Percentiles rank a stretch among this genome's conserved stretches.
These are phyloP conservation scores for Pachyrhizus erosus DNA, from an alignment of 306 rosid genomes.

Conservation along the genomic window DNA sequence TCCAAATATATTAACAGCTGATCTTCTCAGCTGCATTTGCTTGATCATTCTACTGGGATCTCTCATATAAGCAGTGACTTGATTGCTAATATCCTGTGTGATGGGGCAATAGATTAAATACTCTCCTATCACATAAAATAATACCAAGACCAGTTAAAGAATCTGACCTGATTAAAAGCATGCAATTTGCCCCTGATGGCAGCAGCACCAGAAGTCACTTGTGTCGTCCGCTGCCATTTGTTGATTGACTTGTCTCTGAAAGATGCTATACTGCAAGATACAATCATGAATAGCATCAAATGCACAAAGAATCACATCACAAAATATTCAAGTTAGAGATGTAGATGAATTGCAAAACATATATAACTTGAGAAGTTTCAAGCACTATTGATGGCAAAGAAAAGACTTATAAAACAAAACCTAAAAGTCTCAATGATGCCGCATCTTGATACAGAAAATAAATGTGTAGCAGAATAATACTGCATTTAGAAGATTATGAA, in stretches of 20 bases:
- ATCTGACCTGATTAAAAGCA: constrained; percentile 87
- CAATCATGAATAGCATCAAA: constrained; percentile 42
- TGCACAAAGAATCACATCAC: not conserved
- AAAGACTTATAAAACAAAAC: constrained; percentile 22
- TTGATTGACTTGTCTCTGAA: constrained; percentile 84
- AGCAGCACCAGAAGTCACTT: constrained; percentile 88
- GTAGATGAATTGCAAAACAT: constrained; percentile 24
- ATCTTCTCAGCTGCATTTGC: constrained; percentile 80
- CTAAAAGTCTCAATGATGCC: constrained; percentile 8
- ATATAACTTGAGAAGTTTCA: constrained; percentile 22
- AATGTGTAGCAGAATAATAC: constrained; percentile 22
- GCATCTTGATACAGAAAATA: not conserved
- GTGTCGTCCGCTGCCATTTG: constrained; percentile 94
- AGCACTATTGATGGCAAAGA: not conserved
- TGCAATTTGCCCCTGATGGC: constrained; percentile 82
- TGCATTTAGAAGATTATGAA: constrained; percentile 23
- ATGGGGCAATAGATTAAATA: constrained; percentile 24
- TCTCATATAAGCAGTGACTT: constrained; percentile 87
- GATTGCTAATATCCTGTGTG: constrained; percentile 81
- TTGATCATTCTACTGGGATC: constrained; percentile 91
- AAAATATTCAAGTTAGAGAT: constrained; percentile 19
- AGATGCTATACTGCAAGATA: constrained; percentile 66
- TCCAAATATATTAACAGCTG: constrained; percentile 68
- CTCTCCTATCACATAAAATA: not conserved
- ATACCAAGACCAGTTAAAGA: constrained; percentile 36